Evolutionary conservation across 805 yeast species (phyloP).

Genomic region (Starmerella bombi): DNA sequence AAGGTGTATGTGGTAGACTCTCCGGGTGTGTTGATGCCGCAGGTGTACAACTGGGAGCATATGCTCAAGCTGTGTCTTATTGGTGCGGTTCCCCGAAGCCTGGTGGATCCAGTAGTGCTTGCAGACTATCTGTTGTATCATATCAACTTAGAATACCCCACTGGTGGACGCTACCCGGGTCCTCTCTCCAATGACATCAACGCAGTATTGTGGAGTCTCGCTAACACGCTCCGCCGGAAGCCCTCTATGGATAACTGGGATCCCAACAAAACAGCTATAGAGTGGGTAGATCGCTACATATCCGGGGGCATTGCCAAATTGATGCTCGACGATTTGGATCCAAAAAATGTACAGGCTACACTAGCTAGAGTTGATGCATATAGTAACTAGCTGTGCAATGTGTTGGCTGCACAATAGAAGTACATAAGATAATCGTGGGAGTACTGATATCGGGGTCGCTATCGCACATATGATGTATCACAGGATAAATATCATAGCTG

Average conservation of each 20-base stretch:
- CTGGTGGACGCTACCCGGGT: slow-evolving; percentile 20
- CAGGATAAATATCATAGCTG: no score
- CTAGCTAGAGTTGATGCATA: not conserved
- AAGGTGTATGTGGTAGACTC: slow-evolving; percentile 69
- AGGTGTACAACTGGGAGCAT: slow-evolving; percentile 46
- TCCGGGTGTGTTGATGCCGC: slow-evolving; percentile 84
- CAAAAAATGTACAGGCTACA: not conserved
- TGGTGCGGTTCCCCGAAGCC: slow-evolving; percentile 56
- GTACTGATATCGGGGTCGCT: no score
- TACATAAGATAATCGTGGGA: no score
- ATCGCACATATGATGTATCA: no score
- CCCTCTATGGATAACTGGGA: slow-evolving; percentile 9
- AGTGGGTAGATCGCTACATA: slow-evolving; percentile 15
- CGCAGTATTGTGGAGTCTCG: slow-evolving; percentile 13
- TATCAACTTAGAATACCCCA: slow-evolving; percentile 35
- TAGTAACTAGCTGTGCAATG: no score
- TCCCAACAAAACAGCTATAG: slow-evolving; percentile 8
- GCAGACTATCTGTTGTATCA: slow-evolving; percentile 74
- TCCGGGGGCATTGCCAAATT: slow-evolving; percentile 12
- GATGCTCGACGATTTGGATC: slow-evolving; percentile 11
- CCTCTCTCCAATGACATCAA: slow-evolving; percentile 17
- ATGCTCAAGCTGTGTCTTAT: slow-evolving; percentile 64
- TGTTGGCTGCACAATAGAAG: no score
- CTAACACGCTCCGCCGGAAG: slow-evolving; percentile 1
- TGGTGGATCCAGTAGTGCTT: slow-evolving; percentile 71